Evolutionary conservation across 176 grass and related monocot species (phyloP).

Genomic region (Triticum monococcum): DNA sequence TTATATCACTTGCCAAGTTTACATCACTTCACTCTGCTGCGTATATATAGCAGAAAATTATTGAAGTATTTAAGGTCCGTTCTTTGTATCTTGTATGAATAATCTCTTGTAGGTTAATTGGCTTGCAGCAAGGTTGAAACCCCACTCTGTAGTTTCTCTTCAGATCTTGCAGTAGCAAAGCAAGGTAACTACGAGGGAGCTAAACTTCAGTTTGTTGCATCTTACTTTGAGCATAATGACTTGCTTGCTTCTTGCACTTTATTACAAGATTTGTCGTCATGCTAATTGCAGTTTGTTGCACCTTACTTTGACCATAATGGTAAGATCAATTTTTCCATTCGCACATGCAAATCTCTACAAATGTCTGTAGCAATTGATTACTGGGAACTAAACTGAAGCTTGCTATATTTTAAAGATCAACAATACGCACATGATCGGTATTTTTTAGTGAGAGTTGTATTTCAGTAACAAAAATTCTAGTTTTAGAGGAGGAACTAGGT

Average conservation of each 20-base stretch:
- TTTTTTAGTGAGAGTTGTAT: too few species aligned
- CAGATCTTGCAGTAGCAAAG: background rate
- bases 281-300: conserved; percentile 7
- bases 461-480: too few species aligned
- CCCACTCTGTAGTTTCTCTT: too few species aligned
- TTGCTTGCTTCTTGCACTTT: background rate
- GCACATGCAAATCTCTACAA: background rate
- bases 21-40: conserved; percentile 89
- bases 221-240: too few species aligned
- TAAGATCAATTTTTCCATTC: background rate
- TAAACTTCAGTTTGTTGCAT: background rate
- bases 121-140: too few species aligned
- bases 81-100: conserved; percentile 21
- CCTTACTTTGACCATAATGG: conserved; percentile 23
- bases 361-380: too few species aligned
- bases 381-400: too few species aligned
- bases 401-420: too few species aligned
- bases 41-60: conserved; percentile 91
- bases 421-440: too few species aligned
- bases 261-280: background rate
- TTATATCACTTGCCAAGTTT: conserved; percentile 96
- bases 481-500: too few species aligned
- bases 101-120: background rate
- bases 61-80: conserved; percentile 92
- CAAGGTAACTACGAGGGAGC: background rate